Evolutionary conservation across 2,329 filamentous ascomycete species (phyloP), one percentile per base, ranked within the genome.

Genomic region (Aspergillus thermomutatus): DNA sequence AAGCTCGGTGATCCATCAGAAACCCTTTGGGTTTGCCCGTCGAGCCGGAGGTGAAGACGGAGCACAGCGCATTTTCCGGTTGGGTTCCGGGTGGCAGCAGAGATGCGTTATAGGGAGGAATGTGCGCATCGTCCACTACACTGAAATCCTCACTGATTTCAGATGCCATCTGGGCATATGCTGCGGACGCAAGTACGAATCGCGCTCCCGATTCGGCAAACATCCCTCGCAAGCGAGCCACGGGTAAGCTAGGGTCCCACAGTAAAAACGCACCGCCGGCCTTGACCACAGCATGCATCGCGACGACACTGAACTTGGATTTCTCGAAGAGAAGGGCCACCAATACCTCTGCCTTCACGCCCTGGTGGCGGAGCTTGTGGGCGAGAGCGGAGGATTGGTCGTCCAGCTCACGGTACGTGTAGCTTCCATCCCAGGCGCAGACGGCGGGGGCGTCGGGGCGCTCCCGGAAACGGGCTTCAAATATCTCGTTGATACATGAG

Each of bases 361-460:
- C 34, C 5, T 23, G 25, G 3, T 6, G 23, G 10, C 21, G 19
- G 4, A 55, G 40, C 8, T 55, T n/a, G 4, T 19, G n/a, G 9
- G 48, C 53, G 14, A 55, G 7, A 14, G 9, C 10, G 11, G 37
- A 17, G 11, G 53, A 55, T 9, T 26, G 31, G 4, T 19, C 2
- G 27, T 51, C 53, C 11, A 55, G 27, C 27, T 51, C 28, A 1
- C 8, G 14, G 8, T 55, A 55, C 11, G 53, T 51, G 23, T 51
- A 47, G 3, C 6, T 9, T 4, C 48, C 53, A 19, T 55, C 49
- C 25, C 48, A 50, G 37, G 46, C 34, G 25, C 47, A 50, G 14
- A 55, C 31, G 3, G 52, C 52, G 0, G 17, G 31, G 3, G 52
- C 46, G 27, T 8, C 25, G 5, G 50, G 43, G 2, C 23, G 46